Evolutionary conservation across 2,329 filamentous ascomycete species (phyloP), one percentile per base, ranked within the genome.

Genomic region (Nigrospora oryzae): DNA sequence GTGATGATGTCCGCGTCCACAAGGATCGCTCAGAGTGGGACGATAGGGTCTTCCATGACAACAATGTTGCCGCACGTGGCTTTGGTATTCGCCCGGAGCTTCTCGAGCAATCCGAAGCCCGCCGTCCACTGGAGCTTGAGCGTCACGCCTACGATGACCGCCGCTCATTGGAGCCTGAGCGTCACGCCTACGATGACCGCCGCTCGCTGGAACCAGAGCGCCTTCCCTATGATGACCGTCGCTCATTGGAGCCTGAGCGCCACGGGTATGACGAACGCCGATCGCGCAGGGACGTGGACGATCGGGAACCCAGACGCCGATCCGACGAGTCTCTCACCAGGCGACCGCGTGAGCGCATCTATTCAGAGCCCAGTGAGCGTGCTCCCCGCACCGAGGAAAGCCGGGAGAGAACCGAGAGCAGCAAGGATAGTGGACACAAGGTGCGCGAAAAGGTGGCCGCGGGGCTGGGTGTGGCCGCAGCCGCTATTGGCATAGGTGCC

Each of bases 21-120:
- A 64, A 66, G 45, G 66, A 73, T 31, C 52, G 63, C 6, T 66
- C 66, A 16, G 68, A 73, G 15, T 63, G 59, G 6, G 57, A 61
- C 7, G 69, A 75, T 11, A 64, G 67, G 12, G 56, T 56, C 30
- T 74, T 70, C 50, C 68, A 66, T 16, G 73, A 77, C 42, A 71
- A 76, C 1, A 63, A 61, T 34, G 63, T 77, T 13, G 47, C 63
- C 3, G 47, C 61, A 11, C 73, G 75, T 35, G 75, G 74, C 1
- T 78, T 77, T 49, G 74, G 74, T 19, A 68, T 78, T 46, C 71
- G 74, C 17, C 67, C 70, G 10, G 69, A 68, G 14, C 49, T 56
- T 11, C 50, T 61, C 11, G 63, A 63, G 17, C 50, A 55, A n/a
- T 53, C 59, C 8, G 60, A 58, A 11, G 49, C 41, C 17, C 60